Evolutionary conservation across 2,329 filamentous ascomycete species (phyloP), one percentile per base, ranked within the genome.

Genomic region (Seiridium cupressi): DNA sequence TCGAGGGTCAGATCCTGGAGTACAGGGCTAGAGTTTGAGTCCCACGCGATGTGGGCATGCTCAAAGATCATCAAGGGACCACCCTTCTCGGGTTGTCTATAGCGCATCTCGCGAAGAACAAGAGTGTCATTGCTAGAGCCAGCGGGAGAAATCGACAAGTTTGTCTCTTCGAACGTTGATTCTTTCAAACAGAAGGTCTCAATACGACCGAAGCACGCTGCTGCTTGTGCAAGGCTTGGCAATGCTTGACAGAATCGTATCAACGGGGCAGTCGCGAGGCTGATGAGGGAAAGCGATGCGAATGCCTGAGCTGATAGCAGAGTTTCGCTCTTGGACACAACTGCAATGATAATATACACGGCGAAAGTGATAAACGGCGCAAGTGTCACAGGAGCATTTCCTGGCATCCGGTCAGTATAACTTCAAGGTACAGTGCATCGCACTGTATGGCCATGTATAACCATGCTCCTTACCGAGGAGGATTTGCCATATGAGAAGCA

Each of bases 291-390:
- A 4, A 69, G 47, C 6, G 64, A 63, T 5, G 64, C 36, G 44
- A 67, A 66, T 6, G 65, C 64, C 42, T 68, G 63, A 1, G 60
- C 56, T 3, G 58, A 49, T 8, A 66, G 49, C 31, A 67, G 53
- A 3, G 51, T 49, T 11, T 61, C 55, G 31, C 64, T 61, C 13
- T 59, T 60, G 18, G 44, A 47, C 8, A 47, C n/a, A 13, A 68
- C 59, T 0, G 67, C 59, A 31, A 72, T 70, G 31, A 72, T 55
- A 1, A 63, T 63, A 35, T 71, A 71, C 1, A 71, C 32, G 0
- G 61, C 63, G 42, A 73, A 72, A 1, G 69, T 70, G 3, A 63
- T 62, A 1, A 69, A 55, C 6, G 69, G 69, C 1, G 69, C 66
- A 1, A 71, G 51, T 9, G 60, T 58, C 5, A 55, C 18, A n/a